Conservation (phyloP, 306 rosid species). For the Pyrus bretschneideri region DNA sequence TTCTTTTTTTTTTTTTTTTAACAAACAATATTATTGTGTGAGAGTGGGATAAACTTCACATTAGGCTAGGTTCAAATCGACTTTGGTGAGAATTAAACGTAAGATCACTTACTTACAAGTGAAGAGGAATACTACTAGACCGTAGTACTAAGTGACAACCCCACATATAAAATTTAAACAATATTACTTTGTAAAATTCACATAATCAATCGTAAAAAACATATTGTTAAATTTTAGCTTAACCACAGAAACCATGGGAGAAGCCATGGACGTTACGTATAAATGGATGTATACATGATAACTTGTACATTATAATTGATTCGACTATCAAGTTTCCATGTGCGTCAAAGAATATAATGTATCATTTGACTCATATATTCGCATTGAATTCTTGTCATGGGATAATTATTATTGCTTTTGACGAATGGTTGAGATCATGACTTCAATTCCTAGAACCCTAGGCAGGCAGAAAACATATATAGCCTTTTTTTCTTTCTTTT, state of each 20-base stretch:
- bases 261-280: background rate
- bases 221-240: no score
- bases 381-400: background rate
- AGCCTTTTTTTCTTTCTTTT: background rate
- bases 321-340: background rate
- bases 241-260: background rate
- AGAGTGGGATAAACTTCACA: no score
- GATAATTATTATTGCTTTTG: background rate
- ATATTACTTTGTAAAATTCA: no score
- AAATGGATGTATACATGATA: background rate
- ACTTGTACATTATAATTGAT: background rate
- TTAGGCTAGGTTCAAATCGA: no score
- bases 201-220: no score
- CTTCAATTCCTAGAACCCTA: background rate
- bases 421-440: background rate
- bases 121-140: accelerated
- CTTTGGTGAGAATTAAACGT: no score
- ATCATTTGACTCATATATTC: background rate
- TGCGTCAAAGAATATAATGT: background rate
- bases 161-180: no score
- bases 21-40: no score
- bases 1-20: no score
- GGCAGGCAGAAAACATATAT: background rate
- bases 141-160: no score
- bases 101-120: no score